Percentiles rank a stretch among this genome's conserved stretches.
These are phyloP conservation scores for Trifolium repens DNA, from an alignment of 306 rosid genomes.

Conservation along the genomic window DNA sequence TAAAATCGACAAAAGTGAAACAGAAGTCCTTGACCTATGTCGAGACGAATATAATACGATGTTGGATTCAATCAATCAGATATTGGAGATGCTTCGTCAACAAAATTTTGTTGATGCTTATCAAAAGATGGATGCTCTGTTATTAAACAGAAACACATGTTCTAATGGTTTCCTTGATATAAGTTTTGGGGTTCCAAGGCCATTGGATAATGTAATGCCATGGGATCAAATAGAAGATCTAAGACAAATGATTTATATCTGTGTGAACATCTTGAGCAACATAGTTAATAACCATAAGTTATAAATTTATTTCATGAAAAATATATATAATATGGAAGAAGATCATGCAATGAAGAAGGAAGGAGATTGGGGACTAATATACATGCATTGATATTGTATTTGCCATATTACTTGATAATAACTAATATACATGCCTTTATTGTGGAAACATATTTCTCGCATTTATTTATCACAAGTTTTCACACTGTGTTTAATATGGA, in stretches of 20 bases:
- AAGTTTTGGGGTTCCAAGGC: not conserved
- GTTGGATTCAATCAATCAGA: conserved; percentile 3
- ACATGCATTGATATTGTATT: not conserved
- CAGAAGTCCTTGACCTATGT: conserved; percentile 27
- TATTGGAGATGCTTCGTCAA: not conserved
- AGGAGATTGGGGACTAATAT: not conserved
- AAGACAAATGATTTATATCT: conserved; percentile 13
- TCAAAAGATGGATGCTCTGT: conserved; percentile 28
- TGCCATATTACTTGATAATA: no score
- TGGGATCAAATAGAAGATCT: not conserved
- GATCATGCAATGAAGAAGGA: not conserved
- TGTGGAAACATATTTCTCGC: no score
- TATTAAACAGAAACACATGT: not conserved
- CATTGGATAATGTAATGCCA: not conserved
- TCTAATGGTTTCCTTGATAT: no score
- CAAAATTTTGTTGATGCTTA: conserved; percentile 40
- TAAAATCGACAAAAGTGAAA: not conserved
- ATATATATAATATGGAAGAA: not conserved
- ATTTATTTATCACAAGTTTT: no score
- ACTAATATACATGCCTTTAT: no score
- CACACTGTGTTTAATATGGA: no score
- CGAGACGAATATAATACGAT: not conserved
- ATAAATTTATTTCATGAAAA: not conserved
- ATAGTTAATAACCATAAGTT: not conserved
- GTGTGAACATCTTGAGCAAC: conserved; percentile 29